These are phyloP conservation scores for Carpinus fangiana DNA, from an alignment of 306 rosid species.

Conservation along the genomic window DNA sequence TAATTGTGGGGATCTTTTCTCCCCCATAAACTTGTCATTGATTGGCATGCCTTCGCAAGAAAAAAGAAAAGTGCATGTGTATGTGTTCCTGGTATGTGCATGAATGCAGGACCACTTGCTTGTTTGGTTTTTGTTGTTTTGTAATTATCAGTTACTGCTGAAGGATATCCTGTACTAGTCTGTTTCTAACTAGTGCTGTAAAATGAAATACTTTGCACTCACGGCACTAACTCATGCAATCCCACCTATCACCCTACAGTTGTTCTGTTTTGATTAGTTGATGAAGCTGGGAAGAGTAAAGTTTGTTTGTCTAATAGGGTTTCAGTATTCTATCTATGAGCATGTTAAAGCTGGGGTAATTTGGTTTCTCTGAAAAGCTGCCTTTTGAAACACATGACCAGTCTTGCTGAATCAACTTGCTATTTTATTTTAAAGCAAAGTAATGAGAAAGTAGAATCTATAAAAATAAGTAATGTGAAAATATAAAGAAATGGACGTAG, in stretches of 20 bases:
- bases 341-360: not conserved
- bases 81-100: too few species aligned
- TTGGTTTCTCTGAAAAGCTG: too few species aligned
- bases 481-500: too few species aligned
- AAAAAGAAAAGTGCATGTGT: too few species aligned
- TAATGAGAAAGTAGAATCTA: too few species aligned
- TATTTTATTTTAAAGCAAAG: too few species aligned
- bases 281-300: not conserved
- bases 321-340: not conserved
- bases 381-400: not conserved
- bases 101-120: too few species aligned
- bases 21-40: too few species aligned
- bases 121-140: not conserved
- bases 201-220: not conserved
- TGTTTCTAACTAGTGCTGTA: not conserved
- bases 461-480: too few species aligned
- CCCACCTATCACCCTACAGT: not conserved
- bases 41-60: too few species aligned
- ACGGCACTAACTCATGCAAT: not conserved
- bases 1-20: too few species aligned
- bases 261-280: not conserved
- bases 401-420: not conserved
- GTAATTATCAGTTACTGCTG: not conserved
- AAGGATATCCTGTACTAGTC: not conserved
- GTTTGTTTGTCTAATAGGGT: not conserved